Evolutionary conservation across 495 filamentous ascomycete genomes (phyloP).

Genomic region (Aspergillus avenaceus): DNA sequence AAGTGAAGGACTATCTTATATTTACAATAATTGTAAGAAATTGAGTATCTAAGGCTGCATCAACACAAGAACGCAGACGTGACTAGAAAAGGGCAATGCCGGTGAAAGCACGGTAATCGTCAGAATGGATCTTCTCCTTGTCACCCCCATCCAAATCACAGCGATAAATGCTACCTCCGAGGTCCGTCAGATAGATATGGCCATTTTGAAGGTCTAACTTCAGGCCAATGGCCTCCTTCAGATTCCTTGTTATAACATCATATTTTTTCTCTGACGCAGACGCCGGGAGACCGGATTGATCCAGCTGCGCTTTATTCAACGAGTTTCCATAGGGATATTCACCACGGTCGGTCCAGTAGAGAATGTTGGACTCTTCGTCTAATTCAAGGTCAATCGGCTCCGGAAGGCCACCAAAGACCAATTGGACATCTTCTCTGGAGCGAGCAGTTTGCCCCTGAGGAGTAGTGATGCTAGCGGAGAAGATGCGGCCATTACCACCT

Average conservation of each 20-base stretch:
- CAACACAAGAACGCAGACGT: too few species aligned
- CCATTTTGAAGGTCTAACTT: slow-evolving; percentile 37
- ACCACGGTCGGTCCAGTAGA: slow-evolving; percentile 56
- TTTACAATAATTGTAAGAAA: not conserved
- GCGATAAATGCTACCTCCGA: slow-evolving; percentile 44
- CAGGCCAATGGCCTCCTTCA: slow-evolving; percentile 50
- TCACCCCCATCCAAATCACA: slow-evolving; percentile 38
- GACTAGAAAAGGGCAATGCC: slow-evolving; percentile 14
- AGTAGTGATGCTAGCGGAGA: slow-evolving; percentile 37
- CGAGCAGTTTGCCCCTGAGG: slow-evolving; percentile 14
- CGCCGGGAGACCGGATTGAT: slow-evolving; percentile 14
- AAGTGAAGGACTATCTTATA: not conserved
- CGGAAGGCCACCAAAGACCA: slow-evolving; percentile 35
- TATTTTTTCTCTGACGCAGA: not conserved
- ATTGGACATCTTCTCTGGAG: slow-evolving; percentile 32
- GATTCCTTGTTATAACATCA: slow-evolving; percentile 29
- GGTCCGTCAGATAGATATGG: slow-evolving; percentile 43
- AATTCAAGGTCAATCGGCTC: slow-evolving; percentile 51
- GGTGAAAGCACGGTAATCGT: slow-evolving; percentile 27
- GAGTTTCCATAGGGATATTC: slow-evolving; percentile 46
- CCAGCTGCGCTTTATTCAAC: slow-evolving; percentile 30
- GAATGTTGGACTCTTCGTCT: slow-evolving; percentile 26
- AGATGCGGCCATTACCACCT: slow-evolving; percentile 43
- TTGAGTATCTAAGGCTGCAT: too few species aligned
- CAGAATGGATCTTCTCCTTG: slow-evolving; percentile 21